Evolutionary conservation across 805 yeast species (phyloP).

Genomic region (Saccharomycodes ludwigii): DNA sequence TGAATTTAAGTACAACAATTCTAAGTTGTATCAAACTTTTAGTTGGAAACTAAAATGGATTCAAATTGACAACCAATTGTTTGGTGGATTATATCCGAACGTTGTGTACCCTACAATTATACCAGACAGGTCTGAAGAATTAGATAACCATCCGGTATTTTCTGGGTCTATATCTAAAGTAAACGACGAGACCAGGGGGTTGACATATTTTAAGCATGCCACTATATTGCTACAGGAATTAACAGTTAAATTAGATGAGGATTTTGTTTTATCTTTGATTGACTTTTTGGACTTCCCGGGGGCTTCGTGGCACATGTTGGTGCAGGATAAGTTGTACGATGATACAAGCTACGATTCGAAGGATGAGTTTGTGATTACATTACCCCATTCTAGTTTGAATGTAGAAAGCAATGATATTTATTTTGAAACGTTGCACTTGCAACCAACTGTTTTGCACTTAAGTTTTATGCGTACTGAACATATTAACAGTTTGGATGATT

Average conservation of each 20-base stretch:
- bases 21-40: constrained; percentile 71
- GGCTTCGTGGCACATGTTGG: constrained; percentile 51
- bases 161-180: constrained; percentile 76
- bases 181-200: constrained; percentile 85
- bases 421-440: constrained; percentile 85
- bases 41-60: constrained; percentile 84
- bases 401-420: constrained; percentile 61
- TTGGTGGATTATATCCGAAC: constrained; percentile 81
- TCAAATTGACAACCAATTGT: constrained; percentile 85
- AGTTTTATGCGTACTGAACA: constrained; percentile 87
- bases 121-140: constrained; percentile 72
- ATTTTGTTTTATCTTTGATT: constrained; percentile 67
- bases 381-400: constrained; percentile 38
- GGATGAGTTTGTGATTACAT: constrained; percentile 19
- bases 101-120: constrained; percentile 81
- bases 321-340: constrained; percentile 26
- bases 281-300: constrained; percentile 77
- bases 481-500: constrained; percentile 2
- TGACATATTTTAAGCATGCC: constrained; percentile 80
- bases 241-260: constrained; percentile 89
- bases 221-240: constrained; percentile 81
- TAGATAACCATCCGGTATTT: constrained; percentile 81
- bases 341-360: neutral
- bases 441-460: constrained; percentile 78
- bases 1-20: constrained; percentile 69